These are phyloP conservation scores for Candida awuae DNA, from an alignment of 805 yeast genomes.

Conservation along the genomic window DNA sequence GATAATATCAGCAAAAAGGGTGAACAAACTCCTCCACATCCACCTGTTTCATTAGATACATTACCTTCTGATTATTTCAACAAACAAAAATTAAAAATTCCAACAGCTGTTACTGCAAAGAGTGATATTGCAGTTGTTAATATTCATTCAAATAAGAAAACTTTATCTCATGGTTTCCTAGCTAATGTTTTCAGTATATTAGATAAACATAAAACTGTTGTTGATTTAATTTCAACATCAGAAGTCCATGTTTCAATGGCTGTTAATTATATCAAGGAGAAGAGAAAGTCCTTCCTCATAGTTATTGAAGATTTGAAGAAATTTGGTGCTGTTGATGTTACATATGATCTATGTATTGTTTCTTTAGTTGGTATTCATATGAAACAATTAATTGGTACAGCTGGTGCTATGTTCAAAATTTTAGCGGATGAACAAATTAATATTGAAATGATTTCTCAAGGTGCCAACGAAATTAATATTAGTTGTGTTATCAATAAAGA, in stretches of 20 bases:
- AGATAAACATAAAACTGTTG: conserved; percentile 79
- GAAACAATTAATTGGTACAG: conserved; percentile 95
- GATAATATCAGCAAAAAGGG: conserved; percentile 81
- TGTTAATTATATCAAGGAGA: conserved; percentile 65
- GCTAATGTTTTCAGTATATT: conserved; percentile 83
- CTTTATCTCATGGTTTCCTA: conserved; percentile 88
- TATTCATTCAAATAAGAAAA: conserved; percentile 89
- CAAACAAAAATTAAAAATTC: conserved; percentile 48
- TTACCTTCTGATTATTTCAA: conserved; percentile 32
- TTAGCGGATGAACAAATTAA: conserved; percentile 87
- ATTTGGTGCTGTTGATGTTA: conserved; percentile 85
- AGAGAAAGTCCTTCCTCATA: conserved; percentile 44
- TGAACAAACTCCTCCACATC: conserved; percentile 89
- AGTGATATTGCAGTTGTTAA: conserved; percentile 86
- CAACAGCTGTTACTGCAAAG: conserved; percentile 95
- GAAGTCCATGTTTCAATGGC: conserved; percentile 99
- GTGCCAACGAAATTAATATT: conserved; percentile 95
- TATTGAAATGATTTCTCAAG: conserved; percentile 97
- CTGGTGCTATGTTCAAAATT: conserved; percentile 93
- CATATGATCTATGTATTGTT: conserved; percentile 81
- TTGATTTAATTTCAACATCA: conserved; percentile 92
- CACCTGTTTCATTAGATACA: conserved; percentile 67
- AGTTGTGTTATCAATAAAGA: conserved; percentile 76
- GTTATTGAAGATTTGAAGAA: conserved; percentile 73
- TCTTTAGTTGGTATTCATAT: conserved; percentile 94